Base-by-base conservation (phyloP, 345 rosid genomes). In the Camelina neglecta region DNA sequence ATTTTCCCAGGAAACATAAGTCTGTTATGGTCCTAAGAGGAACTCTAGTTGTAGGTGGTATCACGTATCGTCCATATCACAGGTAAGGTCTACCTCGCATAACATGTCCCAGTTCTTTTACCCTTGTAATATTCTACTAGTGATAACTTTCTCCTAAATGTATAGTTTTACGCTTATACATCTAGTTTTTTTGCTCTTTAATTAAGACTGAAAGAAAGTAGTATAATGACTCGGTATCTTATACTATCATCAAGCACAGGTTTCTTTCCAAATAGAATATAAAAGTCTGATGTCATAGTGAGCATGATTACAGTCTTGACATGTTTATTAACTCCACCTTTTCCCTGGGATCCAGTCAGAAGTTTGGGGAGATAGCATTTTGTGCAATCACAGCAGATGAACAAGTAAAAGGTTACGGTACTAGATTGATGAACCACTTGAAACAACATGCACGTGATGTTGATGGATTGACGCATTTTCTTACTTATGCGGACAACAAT, bases 311-410 rank as follows among this genome's bases (percentile, higher is more conserved):
- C 18, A 18, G 18, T 60, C 68, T 69, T 74, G 21, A 26, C 41
- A 35, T 57, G 42, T 39, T 69, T 61, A 36, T 21, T 84, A 21
- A 81, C 59, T 24, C 59, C 59, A 35, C 23, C 73, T 11, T 79
- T 62, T 41, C 65, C 80, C 59, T 72, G 36, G 63, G 67, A 29
- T 38, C 13, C 84, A 96, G 99, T 81, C 99, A 96, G 80, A 96
- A 75, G 86, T 96, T 96, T 80, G 99, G 98, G 70, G 99, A 96
- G 83, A 96, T 96, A 81, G 99, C 99, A 65, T 96, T 96, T 83
- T 96, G 98, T 84, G 99, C 99, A 75, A 96, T 96, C 78, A 93
- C 97, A 18, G 94, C 99, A 29, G 99, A 96, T 84, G 99, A 96
- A 83, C 99, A 96, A 93, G 99, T 96, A 18, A 96, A 93, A 85